phyloP scores from a whole-genome alignment of 2,329 filamentous ascomycete species.

The Bertia moriformis region DNA sequence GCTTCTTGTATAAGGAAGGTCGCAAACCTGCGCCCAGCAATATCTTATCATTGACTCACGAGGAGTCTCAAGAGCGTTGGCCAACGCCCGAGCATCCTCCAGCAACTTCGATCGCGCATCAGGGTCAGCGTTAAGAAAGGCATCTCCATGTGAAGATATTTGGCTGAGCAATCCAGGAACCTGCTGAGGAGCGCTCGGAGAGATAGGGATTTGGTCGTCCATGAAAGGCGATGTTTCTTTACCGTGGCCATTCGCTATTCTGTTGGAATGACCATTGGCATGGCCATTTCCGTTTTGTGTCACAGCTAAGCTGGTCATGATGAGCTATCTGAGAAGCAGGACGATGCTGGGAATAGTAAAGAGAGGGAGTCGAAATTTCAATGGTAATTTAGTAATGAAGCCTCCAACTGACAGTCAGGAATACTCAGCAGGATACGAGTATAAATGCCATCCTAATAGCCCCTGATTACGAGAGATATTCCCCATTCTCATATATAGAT shows the following conservation, averaged over 20 bases:
- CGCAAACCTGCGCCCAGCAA: conserved; percentile 10
- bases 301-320: too few species aligned
- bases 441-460: too few species aligned
- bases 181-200: neutral
- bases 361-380: neutral
- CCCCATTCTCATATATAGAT: too few species aligned
- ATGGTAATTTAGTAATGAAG: neutral
- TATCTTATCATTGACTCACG: conserved; percentile 12
- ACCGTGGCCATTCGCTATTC: neutral
- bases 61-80: conserved; percentile 12
- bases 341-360: too few species aligned
- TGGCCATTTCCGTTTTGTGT: too few species aligned
- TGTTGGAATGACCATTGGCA: neutral
- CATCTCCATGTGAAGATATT: neutral
- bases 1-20: conserved; percentile 1
- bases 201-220: neutral
- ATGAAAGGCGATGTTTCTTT: neutral
- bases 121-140: neutral
- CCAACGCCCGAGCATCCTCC: conserved; percentile 11
- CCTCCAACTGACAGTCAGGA: too few species aligned
- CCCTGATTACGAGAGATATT: too few species aligned
- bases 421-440: too few species aligned
- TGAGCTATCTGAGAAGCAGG: too few species aligned
- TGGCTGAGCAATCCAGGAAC: neutral
- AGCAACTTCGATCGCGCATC: conserved; percentile 9